Evolutionary conservation across 192 early-diverging fungal genomes (phyloP), one percentile per base, ranked within the genome.

Genomic region (Rhizophagus clarus): DNA sequence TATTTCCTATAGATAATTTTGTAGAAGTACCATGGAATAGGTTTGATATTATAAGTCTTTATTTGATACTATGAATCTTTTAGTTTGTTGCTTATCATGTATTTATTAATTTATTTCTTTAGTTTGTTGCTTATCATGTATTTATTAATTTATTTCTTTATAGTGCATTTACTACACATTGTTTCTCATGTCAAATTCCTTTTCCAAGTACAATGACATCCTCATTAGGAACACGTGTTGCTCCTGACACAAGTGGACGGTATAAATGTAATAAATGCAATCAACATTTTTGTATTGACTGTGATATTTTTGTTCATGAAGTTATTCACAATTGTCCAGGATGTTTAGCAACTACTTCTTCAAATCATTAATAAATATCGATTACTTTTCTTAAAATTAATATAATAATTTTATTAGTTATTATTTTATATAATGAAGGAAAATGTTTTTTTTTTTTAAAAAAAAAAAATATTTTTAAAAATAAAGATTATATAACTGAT

Each of bases 261-360:
- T 96, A 90, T 81, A 85, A 90, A 45, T 98, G 97, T 84, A 89
- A 88, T 20, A 85, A 89, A 26, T 98, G 97, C 82, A 82, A 87
- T 37, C 82, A 95, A 32, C 85, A 88, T 42, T 97, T 94, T 82
- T 98, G 97, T 80, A 81, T 92, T 32, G 97, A 98, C 40, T 98
- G 97, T 83, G 97, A 98, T 84, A 74, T 95, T 3, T 98, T 94
- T 87, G 88, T 96, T 29, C 97, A 98, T 81, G 96, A 98, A 80
- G 93, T 93, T 22, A 85, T 98, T 40, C 95, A 96, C 78, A 96
- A 95, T 80, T 98, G 97, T 83, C 92, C 93, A 0, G 92, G 92
- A 31, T 95, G 94, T 40, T 82, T 87, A 81, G 83, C 74, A 76
- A 62, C 49, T 22, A 56, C 20, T 45, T 45, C 20, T 45, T 45